Conservation (phyloP, 768 basidiomycete genomes). For the Macrolepiota fuliginosa region DNA sequence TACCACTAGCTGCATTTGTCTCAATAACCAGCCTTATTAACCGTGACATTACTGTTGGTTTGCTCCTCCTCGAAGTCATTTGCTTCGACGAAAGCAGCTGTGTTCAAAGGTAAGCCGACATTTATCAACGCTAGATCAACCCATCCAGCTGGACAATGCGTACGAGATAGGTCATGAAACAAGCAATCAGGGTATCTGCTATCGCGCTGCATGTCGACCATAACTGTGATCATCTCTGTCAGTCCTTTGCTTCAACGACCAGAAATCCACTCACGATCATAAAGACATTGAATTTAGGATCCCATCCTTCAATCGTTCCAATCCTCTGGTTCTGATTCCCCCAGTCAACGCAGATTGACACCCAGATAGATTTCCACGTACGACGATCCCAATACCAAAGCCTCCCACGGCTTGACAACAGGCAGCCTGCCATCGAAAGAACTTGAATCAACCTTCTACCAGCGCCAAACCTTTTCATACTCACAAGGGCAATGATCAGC, state of each 20-base stretch:
- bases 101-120: not conserved
- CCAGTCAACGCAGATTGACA: not conserved
- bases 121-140: not conserved
- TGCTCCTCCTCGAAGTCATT: not conserved
- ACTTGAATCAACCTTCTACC: not conserved
- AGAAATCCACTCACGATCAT: slow-evolving; percentile 4
- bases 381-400: slow-evolving; percentile 10
- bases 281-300: not conserved
- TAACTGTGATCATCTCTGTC: not conserved
- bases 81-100: not conserved
- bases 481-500: slow-evolving; percentile 4
- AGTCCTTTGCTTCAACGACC: not conserved
- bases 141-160: not conserved
- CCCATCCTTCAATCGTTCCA: slow-evolving; percentile 6
- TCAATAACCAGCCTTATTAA: slow-evolving; percentile 8
- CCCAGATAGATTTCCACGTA: not conserved
- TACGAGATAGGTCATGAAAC: slow-evolving; percentile 3
- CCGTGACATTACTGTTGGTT: not conserved
- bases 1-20: slow-evolving; percentile 10
- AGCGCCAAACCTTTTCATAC: not conserved
- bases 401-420: slow-evolving; percentile 4
- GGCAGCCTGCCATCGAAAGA: not conserved
- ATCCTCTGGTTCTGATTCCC: slow-evolving; percentile 5
- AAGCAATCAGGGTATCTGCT: slow-evolving; percentile 8
- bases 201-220: slow-evolving; percentile 8